phyloP scores from a whole-genome alignment of 768 basidiomycete species.

The Suillus discolor region DNA sequence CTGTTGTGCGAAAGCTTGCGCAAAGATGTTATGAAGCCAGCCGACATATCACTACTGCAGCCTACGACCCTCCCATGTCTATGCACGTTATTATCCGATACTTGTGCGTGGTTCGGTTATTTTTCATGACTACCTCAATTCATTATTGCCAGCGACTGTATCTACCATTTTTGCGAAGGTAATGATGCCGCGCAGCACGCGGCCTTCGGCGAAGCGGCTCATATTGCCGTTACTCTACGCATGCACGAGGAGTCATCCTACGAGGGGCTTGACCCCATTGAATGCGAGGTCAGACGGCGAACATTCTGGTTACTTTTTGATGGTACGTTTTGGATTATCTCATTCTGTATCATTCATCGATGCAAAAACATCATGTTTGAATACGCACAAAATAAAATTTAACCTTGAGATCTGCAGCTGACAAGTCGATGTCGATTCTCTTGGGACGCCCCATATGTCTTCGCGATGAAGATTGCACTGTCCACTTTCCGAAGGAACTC shows the following conservation, averaged over 20 bases:
- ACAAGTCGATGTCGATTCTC: slow-evolving; percentile 88
- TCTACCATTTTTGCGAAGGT: slow-evolving; percentile 89
- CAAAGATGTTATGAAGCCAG: slow-evolving; percentile 82
- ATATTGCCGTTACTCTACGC: slow-evolving; percentile 78
- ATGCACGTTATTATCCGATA: slow-evolving; percentile 88
- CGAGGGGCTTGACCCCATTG: slow-evolving; percentile 81
- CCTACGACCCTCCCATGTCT: slow-evolving; percentile 82
- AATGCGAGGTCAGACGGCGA: slow-evolving; percentile 84
- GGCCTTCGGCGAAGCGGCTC: slow-evolving; percentile 84
- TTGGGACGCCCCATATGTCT: slow-evolving; percentile 84
- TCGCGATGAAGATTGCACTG: slow-evolving; percentile 88
- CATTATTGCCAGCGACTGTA: slow-evolving; percentile 58
- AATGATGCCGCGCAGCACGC: slow-evolving; percentile 88
- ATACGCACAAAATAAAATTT: not conserved
- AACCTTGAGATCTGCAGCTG: slow-evolving; percentile 49
- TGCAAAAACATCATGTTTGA: slow-evolving; percentile 7
- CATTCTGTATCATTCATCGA: slow-evolving; percentile 11
- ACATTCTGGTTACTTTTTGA: slow-evolving; percentile 91
- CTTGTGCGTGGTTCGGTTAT: slow-evolving; percentile 56
- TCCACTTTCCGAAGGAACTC: slow-evolving; percentile 85
- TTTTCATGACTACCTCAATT: slow-evolving; percentile 8
- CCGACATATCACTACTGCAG: slow-evolving; percentile 75
- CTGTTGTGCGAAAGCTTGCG: slow-evolving; percentile 83
- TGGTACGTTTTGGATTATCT: slow-evolving; percentile 47
- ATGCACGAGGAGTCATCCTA: slow-evolving; percentile 89